These are phyloP conservation scores for Plasmodium chabaudi DNA, from an alignment of 169 alveolate species.

Conservation along the genomic window DNA sequence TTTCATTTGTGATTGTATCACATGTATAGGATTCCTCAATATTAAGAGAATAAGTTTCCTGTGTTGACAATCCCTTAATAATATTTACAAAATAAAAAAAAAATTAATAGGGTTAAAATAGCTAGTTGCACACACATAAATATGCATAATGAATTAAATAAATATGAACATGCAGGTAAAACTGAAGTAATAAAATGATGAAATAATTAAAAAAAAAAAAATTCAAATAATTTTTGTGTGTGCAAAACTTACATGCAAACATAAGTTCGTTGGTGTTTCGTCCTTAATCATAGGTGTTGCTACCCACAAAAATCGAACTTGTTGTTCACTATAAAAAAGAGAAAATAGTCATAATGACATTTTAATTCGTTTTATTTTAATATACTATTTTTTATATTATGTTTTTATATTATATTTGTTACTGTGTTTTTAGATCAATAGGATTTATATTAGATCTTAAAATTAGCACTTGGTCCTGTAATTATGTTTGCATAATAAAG, in stretches of 20 bases:
- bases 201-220: neutral
- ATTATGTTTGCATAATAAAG: neutral
- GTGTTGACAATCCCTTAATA: constrained; percentile 67
- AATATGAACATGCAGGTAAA: neutral
- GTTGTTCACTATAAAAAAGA: constrained; percentile 38
- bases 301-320: constrained; percentile 75
- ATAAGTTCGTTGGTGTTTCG: constrained; percentile 28
- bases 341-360: neutral
- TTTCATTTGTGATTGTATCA: constrained; percentile 3
- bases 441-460: constrained; percentile 67
- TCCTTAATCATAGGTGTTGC: constrained; percentile 62
- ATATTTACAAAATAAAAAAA: neutral
- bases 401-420: constrained; percentile 14
- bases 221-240: neutral
- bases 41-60: constrained; percentile 50
- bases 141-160: too few relatives aligned
- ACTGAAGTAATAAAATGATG: neutral
- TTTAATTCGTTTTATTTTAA: neutral
- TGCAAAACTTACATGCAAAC: constrained; percentile 48
- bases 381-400: neutral
- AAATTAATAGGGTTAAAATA: too few relatives aligned
- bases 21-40: constrained; percentile 24
- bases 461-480: constrained; percentile 60
- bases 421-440: constrained; percentile 61
- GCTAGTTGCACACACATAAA: too few relatives aligned